Percentiles rank a stretch among this genome's conserved stretches.
phyloP scores from a whole-genome alignment of 768 basidiomycete species.

The Mrakia gelida region DNA sequence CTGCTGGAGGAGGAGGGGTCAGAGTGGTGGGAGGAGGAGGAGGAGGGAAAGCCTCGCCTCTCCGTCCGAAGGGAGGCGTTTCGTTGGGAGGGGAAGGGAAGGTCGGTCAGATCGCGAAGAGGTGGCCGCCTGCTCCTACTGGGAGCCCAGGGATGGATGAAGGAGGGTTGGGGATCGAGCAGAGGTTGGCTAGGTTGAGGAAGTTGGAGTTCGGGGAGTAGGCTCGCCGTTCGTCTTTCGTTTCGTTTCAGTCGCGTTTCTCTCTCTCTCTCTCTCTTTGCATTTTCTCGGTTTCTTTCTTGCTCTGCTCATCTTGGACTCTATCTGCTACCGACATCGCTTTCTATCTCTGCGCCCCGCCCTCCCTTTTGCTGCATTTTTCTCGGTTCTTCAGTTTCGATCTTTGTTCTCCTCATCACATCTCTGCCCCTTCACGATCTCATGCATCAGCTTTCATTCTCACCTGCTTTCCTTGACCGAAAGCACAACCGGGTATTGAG shows the following conservation, averaged over 20 bases:
- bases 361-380: too few relatives aligned
- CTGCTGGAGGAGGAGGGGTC: too few relatives aligned
- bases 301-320: not conserved
- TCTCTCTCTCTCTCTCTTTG: not conserved
- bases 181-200: conserved; percentile 19
- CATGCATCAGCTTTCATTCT: not conserved
- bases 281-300: not conserved
- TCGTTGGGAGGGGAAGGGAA: too few relatives aligned
- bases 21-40: too few relatives aligned
- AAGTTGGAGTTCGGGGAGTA: not conserved
- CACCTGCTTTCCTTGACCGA: too few relatives aligned
- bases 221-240: not conserved
- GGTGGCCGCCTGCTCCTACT: not conserved
- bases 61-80: not conserved
- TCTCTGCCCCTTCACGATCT: not conserved
- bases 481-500: too few relatives aligned
- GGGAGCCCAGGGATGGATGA: conserved; percentile 11
- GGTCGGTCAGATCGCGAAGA: not conserved
- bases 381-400: not conserved
- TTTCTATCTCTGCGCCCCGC: not conserved
- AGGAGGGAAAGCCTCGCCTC: not conserved
- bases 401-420: too few relatives aligned
- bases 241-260: not conserved
- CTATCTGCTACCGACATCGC: not conserved
- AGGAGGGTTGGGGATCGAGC: conserved; percentile 11